Evolutionary conservation across 768 basidiomycete genomes (phyloP).

Genomic region (Crucibulum laeve): DNA sequence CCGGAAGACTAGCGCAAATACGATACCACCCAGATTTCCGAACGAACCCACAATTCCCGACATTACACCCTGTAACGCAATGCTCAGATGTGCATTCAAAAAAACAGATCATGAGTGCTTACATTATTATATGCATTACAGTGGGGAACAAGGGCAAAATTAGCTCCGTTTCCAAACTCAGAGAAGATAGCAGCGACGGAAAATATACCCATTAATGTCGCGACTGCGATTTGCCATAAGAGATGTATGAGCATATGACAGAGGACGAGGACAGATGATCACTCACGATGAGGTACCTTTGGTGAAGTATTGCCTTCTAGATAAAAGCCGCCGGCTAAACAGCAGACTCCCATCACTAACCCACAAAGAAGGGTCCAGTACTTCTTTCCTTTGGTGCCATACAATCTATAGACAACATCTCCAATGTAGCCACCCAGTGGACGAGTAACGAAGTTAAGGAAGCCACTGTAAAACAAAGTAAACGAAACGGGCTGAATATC

Average conservation of each 20-base stretch:
- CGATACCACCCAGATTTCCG: conserved; percentile 39
- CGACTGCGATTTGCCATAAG: conserved; percentile 16
- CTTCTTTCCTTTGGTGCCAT: conserved; percentile 44
- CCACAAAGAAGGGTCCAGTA: conserved; percentile 39
- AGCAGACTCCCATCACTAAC: conserved; percentile 36
- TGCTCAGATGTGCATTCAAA: not conserved
- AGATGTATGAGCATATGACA: not conserved
- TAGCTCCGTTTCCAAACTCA: conserved; percentile 45
- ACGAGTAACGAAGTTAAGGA: conserved; percentile 48
- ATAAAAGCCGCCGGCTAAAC: conserved; percentile 44
- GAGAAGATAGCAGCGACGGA: conserved; percentile 33
- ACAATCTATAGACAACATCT: conserved; percentile 37
- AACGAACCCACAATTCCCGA: conserved; percentile 31
- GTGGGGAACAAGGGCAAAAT: conserved; percentile 48
- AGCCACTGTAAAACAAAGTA: conserved; percentile 25
- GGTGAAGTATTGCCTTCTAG: conserved; percentile 13
- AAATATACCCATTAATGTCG: conserved; percentile 34
- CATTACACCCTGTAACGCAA: conserved; percentile 23
- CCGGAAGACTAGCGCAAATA: conserved; percentile 45
- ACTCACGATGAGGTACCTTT: conserved; percentile 30
- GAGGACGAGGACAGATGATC: not conserved
- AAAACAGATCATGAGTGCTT: not conserved
- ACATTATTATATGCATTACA: conserved; percentile 36
- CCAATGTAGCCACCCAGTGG: conserved; percentile 46
- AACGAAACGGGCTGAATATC: not conserved